These are phyloP conservation scores for Podospora fimiseda DNA, from an alignment of 495 filamentous ascomycete genomes.

Conservation along the genomic window DNA sequence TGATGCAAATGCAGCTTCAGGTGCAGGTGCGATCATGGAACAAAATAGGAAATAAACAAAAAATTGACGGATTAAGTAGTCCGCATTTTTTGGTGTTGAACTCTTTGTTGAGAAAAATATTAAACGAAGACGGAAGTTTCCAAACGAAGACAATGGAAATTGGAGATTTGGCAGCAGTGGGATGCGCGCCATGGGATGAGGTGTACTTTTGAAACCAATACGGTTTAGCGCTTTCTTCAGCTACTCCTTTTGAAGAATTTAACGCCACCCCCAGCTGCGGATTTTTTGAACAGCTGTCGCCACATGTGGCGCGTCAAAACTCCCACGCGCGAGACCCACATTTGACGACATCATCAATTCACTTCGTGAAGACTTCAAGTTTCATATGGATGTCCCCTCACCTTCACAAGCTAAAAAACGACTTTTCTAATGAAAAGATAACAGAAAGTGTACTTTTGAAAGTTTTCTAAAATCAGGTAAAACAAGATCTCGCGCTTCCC, in stretches of 20 bases:
- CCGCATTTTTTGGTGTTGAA: conserved; percentile 12
- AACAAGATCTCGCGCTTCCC: too few relatives aligned
- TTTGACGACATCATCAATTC: too few relatives aligned
- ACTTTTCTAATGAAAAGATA: too few relatives aligned
- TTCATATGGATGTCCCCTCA: too few relatives aligned
- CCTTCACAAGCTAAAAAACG: too few relatives aligned
- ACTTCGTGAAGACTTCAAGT: too few relatives aligned
- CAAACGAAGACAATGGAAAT: not conserved
- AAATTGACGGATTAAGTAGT: conserved; percentile 8
- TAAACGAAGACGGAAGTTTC: not conserved
- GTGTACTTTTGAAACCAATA: conserved; percentile 4
- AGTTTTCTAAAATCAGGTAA: too few relatives aligned
- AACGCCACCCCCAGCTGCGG: too few relatives aligned
- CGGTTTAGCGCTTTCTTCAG: not conserved
- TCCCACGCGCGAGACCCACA: too few relatives aligned
- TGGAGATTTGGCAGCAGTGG: not conserved
- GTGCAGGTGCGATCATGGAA: too few relatives aligned
- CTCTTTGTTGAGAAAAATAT: not conserved
- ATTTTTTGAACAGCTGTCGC: conserved; percentile 6
- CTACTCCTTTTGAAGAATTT: not conserved
- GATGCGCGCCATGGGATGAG: not conserved
- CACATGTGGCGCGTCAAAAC: too few relatives aligned
- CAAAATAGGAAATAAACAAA: not conserved
- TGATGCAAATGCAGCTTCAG: not conserved
- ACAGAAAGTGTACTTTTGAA: too few relatives aligned